Evolutionary conservation across 2,329 filamentous ascomycete species (phyloP).

Genomic region (Dactylellina haptotyla): DNA sequence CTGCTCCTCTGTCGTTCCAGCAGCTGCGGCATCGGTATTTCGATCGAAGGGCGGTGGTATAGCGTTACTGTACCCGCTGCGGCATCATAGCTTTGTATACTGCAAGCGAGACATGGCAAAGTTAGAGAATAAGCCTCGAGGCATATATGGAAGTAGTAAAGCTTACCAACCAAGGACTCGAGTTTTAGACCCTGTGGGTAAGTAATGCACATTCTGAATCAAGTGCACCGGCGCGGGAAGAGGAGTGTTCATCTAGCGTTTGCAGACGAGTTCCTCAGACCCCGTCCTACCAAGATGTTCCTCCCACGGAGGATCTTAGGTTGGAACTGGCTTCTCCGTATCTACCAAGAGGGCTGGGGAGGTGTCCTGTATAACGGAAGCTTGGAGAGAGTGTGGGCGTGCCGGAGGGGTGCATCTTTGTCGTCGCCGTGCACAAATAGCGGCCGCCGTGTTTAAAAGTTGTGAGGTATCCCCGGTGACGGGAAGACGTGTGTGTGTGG

Average conservation of each 20-base stretch:
- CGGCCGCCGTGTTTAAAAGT: neutral
- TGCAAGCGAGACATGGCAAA: conserved; percentile 5
- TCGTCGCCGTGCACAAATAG: neutral
- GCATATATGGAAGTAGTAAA: too few species aligned
- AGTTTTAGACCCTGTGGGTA: conserved; percentile 30
- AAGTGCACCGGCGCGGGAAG: conserved; percentile 37
- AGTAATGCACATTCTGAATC: conserved; percentile 42
- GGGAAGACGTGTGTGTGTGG: too few species aligned
- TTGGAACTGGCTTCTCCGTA: too few species aligned
- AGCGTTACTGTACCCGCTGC: conserved; percentile 21
- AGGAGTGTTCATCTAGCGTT: conserved; percentile 44
- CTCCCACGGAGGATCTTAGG: too few species aligned
- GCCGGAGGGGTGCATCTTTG: neutral
- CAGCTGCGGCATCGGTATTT: conserved; percentile 10
- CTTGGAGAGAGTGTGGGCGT: neutral
- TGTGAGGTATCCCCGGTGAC: too few species aligned
- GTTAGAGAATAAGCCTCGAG: neutral
- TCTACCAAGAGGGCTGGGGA: too few species aligned
- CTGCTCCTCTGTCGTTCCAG: neutral
- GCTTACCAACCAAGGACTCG: conserved; percentile 38
- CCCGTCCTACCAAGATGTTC: too few species aligned
- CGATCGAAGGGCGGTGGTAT: conserved; percentile 32
- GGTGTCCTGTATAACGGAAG: too few species aligned
- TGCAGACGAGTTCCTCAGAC: too few species aligned
- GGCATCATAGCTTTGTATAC: conserved; percentile 35